phyloP scores from a whole-genome alignment of 2,329 filamentous ascomycete species.

The Stagonosporopsis cucurbitacearum region DNA sequence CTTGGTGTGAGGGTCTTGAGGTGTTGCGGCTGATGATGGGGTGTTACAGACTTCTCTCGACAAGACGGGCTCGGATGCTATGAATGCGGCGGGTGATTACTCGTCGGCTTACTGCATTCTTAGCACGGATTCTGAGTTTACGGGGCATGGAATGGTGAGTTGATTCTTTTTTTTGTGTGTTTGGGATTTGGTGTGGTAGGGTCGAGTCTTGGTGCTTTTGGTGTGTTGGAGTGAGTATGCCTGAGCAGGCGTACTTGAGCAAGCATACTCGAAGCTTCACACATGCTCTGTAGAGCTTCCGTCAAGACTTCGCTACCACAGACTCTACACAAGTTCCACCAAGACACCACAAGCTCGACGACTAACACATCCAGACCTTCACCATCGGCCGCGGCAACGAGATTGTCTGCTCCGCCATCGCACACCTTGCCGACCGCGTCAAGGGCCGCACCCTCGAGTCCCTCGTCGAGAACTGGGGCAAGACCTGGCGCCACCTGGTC shows the following conservation, averaged over 20 bases:
- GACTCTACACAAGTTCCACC: too few relatives aligned
- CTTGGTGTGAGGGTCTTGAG: not conserved
- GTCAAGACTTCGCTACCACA: too few relatives aligned
- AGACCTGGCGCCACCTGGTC: slow-evolving; percentile 91
- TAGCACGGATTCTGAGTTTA: slow-evolving; percentile 73
- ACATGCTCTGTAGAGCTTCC: not conserved
- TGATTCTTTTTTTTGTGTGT: not conserved
- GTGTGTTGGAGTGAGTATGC: too few relatives aligned
- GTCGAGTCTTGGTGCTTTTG: too few relatives aligned
- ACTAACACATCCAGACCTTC: slow-evolving; percentile 62
- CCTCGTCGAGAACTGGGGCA: slow-evolving; percentile 80
- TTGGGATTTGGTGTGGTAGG: not conserved
- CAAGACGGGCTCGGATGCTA: slow-evolving; percentile 95
- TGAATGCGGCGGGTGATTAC: slow-evolving; percentile 94
- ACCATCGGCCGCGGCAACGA: slow-evolving; percentile 91
- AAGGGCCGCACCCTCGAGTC: slow-evolving; percentile 76
- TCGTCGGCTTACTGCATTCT: slow-evolving; percentile 94
- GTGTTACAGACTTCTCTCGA: slow-evolving; percentile 77
- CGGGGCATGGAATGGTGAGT: slow-evolving; percentile 79
- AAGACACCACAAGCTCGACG: not conserved
- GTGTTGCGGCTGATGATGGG: not conserved
- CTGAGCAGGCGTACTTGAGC: too few relatives aligned
- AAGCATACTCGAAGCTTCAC: too few relatives aligned
- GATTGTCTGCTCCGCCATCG: slow-evolving; percentile 85
- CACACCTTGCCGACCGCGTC: slow-evolving; percentile 77